Conservation (phyloP, 345 rosid genomes). For the Eucalyptus pauciflora region DNA sequence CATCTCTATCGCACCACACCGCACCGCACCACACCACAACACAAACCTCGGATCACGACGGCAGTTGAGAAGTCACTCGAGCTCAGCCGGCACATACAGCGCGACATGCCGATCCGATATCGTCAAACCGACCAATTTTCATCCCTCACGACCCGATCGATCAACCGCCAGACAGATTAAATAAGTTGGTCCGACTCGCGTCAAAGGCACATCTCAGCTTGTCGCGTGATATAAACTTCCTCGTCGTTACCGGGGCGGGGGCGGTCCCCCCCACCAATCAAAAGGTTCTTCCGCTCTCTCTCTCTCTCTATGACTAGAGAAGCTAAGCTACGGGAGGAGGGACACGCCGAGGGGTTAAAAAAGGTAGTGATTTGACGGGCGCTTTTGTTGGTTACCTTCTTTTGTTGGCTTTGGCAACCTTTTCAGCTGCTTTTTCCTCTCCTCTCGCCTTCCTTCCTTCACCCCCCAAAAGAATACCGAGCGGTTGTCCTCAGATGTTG, state of each 20-base stretch:
- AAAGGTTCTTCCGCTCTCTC: background rate
- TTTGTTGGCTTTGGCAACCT: background rate
- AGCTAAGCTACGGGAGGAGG: background rate
- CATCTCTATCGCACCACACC: background rate
- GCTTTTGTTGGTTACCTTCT: background rate
- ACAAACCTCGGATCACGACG: background rate
- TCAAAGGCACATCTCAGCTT: fast-evolving
- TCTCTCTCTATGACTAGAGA: background rate
- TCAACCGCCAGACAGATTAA: background rate
- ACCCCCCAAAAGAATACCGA: background rate
- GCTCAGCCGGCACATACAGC: background rate
- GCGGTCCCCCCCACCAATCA: background rate
- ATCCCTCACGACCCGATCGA: background rate
- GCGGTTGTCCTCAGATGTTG: background rate
- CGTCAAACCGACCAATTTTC: background rate
- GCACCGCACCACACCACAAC: background rate
- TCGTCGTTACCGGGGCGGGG: fast-evolving
- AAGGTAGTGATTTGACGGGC: constrained; percentile 28
- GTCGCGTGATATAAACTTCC: background rate
- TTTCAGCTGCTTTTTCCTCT: background rate
- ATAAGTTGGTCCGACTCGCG: background rate
- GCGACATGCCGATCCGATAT: background rate
- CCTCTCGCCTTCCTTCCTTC: background rate
- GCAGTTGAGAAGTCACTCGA: background rate
- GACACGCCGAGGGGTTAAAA: background rate